Base-by-base conservation (phyloP, 352 stramenopile species). In the Nothophytophthora sp. region DNA sequence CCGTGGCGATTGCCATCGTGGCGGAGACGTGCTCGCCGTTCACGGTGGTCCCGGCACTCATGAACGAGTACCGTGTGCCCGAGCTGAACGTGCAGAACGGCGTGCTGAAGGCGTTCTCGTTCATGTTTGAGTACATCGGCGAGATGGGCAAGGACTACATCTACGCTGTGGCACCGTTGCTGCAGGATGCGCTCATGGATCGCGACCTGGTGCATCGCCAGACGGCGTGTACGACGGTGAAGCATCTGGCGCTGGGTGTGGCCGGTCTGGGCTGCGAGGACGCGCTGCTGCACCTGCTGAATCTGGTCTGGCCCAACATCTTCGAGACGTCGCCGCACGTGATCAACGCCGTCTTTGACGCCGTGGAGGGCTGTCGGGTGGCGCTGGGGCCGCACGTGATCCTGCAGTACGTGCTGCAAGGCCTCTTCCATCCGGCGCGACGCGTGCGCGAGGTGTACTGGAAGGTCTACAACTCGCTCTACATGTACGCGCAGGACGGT, bases 51-150 rank as follows among this genome's bases (percentile, higher is more conserved):
- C 98, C 97, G 0, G 96, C 97, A 37, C 75, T 99, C 12, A 99
- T 99, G 96, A 99, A 99, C 62, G 97, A 99, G 70, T 99, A 99
- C 69, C 88, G 97, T 27, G 95, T 99, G 29, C 96, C 97, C 1
- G 98, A 99, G 63, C 68, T 99, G 28, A 99, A 99, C 63, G 98
- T 99, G 36, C 97, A 99, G 76, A 99, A 99, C 72, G 97, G 98
- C 69, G 98, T 99, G 9, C 76, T 99, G 10, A 99, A 99, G 77
- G 95, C 97, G 4, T 90, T 99, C 30, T 98, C 92, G 54, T 99
- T 99, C 76, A 99, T 99, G 96, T 99, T 99, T 65, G 96, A 99
- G 83, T 99, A 99, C 82, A 99, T 99, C 84, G 98, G 97, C 52
- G 96, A 99, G 63, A 99, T 99, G 93, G 96, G 90, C 48, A 99